These are phyloP conservation scores for Ormosia semicastrata DNA, from an alignment of 306 rosid genomes.

Conservation along the genomic window DNA sequence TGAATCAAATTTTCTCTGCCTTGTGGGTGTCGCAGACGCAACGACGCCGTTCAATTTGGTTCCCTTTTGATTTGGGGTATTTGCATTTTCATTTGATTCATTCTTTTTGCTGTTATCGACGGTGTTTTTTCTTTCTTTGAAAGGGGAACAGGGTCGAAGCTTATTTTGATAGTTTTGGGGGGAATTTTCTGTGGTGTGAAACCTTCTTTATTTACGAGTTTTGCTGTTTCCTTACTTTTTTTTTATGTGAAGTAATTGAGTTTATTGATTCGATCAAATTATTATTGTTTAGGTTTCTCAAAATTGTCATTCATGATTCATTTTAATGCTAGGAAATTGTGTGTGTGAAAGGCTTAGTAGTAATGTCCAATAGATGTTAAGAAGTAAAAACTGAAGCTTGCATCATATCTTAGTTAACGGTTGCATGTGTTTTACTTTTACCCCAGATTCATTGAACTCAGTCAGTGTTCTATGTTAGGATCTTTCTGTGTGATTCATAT, in stretches of 20 bases:
- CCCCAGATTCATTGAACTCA: background rate
- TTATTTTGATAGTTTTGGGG: background rate
- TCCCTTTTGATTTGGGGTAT: background rate
- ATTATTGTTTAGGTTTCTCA: background rate
- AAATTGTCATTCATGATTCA: background rate
- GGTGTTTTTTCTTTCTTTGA: background rate
- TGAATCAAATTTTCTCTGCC: background rate
- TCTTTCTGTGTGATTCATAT: background rate
- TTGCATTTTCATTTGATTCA: background rate
- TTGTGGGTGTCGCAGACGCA: background rate
- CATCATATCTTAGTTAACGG: background rate
- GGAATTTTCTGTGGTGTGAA: background rate
- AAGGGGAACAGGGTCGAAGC: background rate
- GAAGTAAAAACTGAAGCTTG: background rate
- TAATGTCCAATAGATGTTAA: background rate
- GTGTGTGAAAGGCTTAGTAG: background rate
- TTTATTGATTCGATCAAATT: background rate
- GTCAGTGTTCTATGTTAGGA: background rate
- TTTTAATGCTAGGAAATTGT: background rate
- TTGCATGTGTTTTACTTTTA: background rate
- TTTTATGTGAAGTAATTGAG: background rate
- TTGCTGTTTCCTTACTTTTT: background rate
- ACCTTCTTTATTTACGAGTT: background rate
- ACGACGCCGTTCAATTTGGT: slow-evolving; percentile 3
- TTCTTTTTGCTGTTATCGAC: background rate